Conservation (phyloP, 306 rosid genomes). For the Ammopiptanthus mongolicus region DNA sequence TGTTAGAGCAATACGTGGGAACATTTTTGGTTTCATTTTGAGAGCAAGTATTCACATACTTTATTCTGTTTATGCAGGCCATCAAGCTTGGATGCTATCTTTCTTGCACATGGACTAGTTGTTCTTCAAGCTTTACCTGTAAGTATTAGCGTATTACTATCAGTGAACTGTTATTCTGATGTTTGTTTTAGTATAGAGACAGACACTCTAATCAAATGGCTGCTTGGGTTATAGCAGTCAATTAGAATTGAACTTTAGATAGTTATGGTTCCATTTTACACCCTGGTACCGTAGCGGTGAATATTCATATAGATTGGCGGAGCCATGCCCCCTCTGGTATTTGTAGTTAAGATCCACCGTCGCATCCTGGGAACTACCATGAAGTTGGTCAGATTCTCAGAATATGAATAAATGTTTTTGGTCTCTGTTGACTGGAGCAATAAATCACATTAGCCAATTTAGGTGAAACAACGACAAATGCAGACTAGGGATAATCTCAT, state of each 20-base stretch:
- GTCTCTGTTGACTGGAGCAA: neutral
- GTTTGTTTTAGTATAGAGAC: neutral
- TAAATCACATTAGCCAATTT: neutral
- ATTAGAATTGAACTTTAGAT: neutral
- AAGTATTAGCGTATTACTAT: conserved; percentile 35
- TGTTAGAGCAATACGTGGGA: neutral
- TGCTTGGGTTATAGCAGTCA: neutral
- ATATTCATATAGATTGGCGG: neutral
- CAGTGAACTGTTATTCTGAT: neutral
- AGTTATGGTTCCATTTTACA: neutral
- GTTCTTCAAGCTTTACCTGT: conserved; percentile 84
- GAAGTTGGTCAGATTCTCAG: neutral
- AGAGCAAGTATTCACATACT: neutral
- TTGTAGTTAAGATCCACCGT: neutral
- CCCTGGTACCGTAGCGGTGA: neutral
- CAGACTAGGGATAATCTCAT: neutral
- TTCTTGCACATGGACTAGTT: conserved; percentile 74
- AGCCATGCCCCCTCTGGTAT: neutral
- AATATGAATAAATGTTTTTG: neutral
- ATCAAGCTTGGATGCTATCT: conserved; percentile 89
- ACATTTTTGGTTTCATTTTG: neutral
- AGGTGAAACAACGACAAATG: neutral
- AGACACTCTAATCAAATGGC: neutral
- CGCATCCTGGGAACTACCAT: neutral
- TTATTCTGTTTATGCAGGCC: conserved; percentile 54